Conservation (phyloP, 2,329 filamentous ascomycete species). For the Aspergillus niger region DNA sequence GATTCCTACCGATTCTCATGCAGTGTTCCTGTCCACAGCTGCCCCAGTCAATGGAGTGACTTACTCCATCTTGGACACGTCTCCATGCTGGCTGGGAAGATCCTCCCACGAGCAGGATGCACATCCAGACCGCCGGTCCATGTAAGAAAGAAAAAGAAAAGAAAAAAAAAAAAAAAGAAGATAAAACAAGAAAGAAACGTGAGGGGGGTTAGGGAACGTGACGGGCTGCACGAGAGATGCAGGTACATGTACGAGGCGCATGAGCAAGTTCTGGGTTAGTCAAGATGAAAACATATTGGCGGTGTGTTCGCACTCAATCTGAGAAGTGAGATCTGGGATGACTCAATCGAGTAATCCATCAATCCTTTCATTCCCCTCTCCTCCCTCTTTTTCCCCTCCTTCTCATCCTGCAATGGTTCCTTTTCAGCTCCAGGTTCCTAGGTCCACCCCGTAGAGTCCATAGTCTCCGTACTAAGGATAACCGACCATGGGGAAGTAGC, state of each 20-base stretch:
- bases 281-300: not conserved
- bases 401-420: not conserved
- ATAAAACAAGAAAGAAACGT: not conserved
- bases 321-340: not conserved
- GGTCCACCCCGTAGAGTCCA: not conserved
- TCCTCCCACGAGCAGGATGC: not conserved
- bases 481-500: not conserved
- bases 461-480: too few species aligned
- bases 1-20: not conserved
- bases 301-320: not conserved
- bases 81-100: not conserved
- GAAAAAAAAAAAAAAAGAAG: too few species aligned
- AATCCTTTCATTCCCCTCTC: not conserved
- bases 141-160: too few species aligned
- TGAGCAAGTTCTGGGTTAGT: not conserved
- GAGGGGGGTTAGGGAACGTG: not conserved
- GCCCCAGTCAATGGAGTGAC: not conserved
- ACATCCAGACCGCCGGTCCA: not conserved
- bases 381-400: not conserved
- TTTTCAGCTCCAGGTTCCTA: not conserved
- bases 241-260: not conserved
- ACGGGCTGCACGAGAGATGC: slow-evolving; percentile 2
- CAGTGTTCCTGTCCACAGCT: not conserved
- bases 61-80: not conserved
- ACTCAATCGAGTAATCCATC: not conserved